Evolutionary conservation across 306 rosid genomes (phyloP).

Genomic region (Cicer arietinum): DNA sequence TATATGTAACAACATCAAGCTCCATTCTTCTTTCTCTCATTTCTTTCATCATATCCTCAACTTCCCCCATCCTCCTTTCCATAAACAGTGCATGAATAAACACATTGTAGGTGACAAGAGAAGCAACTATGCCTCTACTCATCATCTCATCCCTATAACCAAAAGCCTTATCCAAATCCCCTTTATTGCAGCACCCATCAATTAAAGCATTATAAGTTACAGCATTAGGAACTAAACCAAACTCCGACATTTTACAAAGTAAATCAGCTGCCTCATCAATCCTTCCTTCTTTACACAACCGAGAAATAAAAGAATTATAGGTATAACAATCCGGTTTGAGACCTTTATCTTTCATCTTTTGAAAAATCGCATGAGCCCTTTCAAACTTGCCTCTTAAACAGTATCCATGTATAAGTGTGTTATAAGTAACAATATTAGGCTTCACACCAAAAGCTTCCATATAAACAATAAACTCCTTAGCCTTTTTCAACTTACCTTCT

Average conservation of each 20-base stretch:
- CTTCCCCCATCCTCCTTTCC: constrained; percentile 67
- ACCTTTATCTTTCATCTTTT: constrained; percentile 63
- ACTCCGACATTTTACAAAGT: constrained; percentile 58
- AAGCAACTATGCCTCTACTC: constrained; percentile 61
- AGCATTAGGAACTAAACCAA: constrained; percentile 64
- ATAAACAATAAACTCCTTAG: constrained; percentile 66
- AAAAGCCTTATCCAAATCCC: constrained; percentile 74
- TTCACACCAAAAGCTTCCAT: constrained; percentile 70
- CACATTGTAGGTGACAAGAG: constrained; percentile 74
- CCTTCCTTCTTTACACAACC: constrained; percentile 69
- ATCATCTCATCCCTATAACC: constrained; percentile 69
- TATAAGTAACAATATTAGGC: constrained; percentile 76
- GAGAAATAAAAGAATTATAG: constrained; percentile 64
- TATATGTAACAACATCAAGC: constrained; percentile 76
- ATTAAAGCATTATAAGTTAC: constrained; percentile 79
- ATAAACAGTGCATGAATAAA: constrained; percentile 81
- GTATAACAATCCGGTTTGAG: constrained; percentile 72
- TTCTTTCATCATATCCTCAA: constrained; percentile 63
- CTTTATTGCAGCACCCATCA: constrained; percentile 77
- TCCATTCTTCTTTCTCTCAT: constrained; percentile 67
- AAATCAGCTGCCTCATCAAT: constrained; percentile 69
- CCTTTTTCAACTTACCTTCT: constrained; percentile 83
- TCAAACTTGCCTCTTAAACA: constrained; percentile 63
- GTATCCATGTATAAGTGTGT: constrained; percentile 70
- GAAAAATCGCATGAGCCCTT: constrained; percentile 54